phyloP scores from a whole-genome alignment of 306 rosid species.

The Prunus fruticosa region DNA sequence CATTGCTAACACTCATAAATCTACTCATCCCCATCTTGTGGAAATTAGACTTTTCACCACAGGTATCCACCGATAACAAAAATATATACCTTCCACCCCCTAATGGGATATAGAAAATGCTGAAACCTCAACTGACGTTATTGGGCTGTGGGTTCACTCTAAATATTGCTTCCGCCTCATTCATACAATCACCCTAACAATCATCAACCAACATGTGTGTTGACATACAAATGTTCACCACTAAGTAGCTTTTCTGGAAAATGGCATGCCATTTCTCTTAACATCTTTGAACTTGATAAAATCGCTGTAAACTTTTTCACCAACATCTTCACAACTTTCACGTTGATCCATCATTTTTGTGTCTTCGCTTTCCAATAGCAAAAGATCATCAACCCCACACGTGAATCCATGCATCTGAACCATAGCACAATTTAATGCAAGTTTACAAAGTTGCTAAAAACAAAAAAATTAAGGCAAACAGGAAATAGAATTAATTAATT shows the following conservation, averaged over 20 bases:
- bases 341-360: constrained; percentile 66
- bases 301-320: constrained; percentile 67
- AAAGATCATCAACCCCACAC: constrained; percentile 93
- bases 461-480: not conserved
- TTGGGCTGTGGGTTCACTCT: not conserved
- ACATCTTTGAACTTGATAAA: constrained; percentile 54
- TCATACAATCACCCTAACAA: not conserved
- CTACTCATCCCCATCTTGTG: too few relatives aligned
- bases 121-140: not conserved
- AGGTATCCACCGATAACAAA: not conserved
- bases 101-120: too few relatives aligned
- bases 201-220: not conserved
- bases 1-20: too few relatives aligned
- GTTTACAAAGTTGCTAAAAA: not conserved
- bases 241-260: constrained; percentile 2
- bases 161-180: not conserved
- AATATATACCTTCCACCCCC: too few relatives aligned
- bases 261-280: constrained; percentile 53
- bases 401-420: constrained; percentile 88
- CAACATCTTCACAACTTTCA: constrained; percentile 68
- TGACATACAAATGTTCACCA: not conserved
- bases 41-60: not conserved
- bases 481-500: not conserved
- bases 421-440: constrained; percentile 19
- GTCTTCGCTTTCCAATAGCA: constrained; percentile 56